phyloP scores from a whole-genome alignment of 805 yeast species.

The Candida pseudoglaebosa region DNA sequence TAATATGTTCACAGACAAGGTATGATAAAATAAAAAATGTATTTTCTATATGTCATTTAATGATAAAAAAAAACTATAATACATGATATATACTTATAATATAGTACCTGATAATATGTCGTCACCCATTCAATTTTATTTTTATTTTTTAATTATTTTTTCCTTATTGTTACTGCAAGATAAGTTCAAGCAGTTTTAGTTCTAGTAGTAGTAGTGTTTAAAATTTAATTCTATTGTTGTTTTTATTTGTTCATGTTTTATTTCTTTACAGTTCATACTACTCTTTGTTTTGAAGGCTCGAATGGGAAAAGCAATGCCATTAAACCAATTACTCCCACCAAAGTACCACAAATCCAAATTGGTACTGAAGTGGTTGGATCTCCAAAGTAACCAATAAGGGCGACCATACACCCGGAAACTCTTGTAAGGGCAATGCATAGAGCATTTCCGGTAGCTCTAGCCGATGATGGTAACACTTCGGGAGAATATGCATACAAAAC shows the following conservation, averaged over 20 bases:
- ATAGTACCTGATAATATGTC: too few species aligned
- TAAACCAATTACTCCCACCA: constrained; percentile 28
- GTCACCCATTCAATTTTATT: too few species aligned
- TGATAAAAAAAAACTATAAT: too few species aligned
- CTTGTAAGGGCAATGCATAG: constrained; percentile 29
- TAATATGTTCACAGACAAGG: too few species aligned
- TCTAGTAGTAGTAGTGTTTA: too few species aligned
- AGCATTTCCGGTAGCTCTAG: constrained; percentile 35
- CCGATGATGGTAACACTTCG: constrained; percentile 32
- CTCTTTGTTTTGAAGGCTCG: constrained; percentile 30
- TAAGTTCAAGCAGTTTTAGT: too few species aligned
- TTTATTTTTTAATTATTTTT: too few species aligned
- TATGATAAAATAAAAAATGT: too few species aligned
- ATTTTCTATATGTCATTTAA: too few species aligned
- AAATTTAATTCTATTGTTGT: too few species aligned
- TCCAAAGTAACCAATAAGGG: constrained; percentile 31
- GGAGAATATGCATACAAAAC: constrained; percentile 33
- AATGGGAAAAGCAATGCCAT: constrained; percentile 31
- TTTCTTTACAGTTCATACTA: constrained; percentile 12
- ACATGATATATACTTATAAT: too few species aligned
- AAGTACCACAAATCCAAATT: constrained; percentile 34
- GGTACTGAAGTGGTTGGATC: constrained; percentile 26
- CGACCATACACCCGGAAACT: constrained; percentile 27
- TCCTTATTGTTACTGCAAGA: too few species aligned
- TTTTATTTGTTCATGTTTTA: not conserved